Conservation (phyloP, 768 basidiomycete genomes). For the Tubosaeta brunneosetosa region DNA sequence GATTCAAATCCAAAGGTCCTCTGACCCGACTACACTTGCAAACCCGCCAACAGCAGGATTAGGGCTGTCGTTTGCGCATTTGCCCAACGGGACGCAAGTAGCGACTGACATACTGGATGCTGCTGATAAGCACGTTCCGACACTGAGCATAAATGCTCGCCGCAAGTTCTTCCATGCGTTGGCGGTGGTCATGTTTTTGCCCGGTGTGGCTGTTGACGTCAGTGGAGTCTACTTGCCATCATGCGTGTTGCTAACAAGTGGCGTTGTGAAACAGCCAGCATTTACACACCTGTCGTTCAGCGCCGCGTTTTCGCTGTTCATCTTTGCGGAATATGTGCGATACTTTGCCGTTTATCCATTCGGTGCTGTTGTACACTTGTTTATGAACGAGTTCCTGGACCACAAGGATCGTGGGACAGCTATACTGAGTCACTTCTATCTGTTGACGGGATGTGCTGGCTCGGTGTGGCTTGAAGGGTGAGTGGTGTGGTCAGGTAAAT, state of each 20-base stretch:
- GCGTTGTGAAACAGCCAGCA: slow-evolving; percentile 61
- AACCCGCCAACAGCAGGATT: slow-evolving; percentile 23
- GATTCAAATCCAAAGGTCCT: slow-evolving; percentile 21
- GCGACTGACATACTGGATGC: slow-evolving; percentile 69
- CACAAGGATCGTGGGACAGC: slow-evolving; percentile 93
- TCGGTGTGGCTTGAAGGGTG: slow-evolving; percentile 95
- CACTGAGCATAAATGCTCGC: slow-evolving; percentile 83
- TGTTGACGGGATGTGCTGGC: slow-evolving; percentile 92
- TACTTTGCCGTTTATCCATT: slow-evolving; percentile 99
- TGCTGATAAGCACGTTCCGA: slow-evolving; percentile 87
- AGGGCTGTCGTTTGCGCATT: slow-evolving; percentile 36
- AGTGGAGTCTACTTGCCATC: slow-evolving; percentile 32
- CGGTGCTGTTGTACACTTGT: slow-evolving; percentile 87
- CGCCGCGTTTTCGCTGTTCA: slow-evolving; percentile 90
- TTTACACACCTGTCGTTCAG: slow-evolving; percentile 95
- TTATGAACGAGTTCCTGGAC: slow-evolving; percentile 97
- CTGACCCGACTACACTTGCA: slow-evolving; percentile 8
- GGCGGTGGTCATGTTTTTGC: slow-evolving; percentile 94
- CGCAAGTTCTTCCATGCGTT: slow-evolving; percentile 97
- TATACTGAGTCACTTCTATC: slow-evolving; percentile 95
- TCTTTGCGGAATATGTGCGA: slow-evolving; percentile 94
- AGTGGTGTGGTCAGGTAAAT: slow-evolving; percentile 27
- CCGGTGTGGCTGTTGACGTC: slow-evolving; percentile 90
- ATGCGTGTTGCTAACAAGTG: slow-evolving; percentile 12
- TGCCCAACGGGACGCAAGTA: slow-evolving; percentile 57